phyloP scores from a whole-genome alignment of 2,329 filamentous ascomycete species.

The Cercospora berteroae region DNA sequence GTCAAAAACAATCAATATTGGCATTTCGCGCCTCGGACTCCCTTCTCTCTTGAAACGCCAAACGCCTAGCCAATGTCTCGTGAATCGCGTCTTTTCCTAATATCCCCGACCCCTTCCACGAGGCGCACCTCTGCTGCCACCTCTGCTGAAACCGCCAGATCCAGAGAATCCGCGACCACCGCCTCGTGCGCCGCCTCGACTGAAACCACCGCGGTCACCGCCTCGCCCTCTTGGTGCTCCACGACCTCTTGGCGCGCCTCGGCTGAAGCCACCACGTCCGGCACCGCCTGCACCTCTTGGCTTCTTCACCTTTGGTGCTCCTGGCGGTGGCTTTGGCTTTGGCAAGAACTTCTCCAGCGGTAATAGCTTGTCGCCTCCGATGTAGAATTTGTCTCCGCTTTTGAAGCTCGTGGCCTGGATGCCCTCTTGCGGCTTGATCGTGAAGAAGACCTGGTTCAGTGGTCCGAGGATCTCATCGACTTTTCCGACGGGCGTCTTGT shows the following conservation, averaged over 20 bases:
- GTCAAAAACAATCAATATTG: background rate
- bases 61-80: conserved; percentile 24
- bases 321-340: conserved; percentile 74
- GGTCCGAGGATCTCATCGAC: conserved; percentile 97
- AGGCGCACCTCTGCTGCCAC: conserved; percentile 29
- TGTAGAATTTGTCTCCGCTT: conserved; percentile 94
- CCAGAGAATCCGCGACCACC: conserved; percentile 19
- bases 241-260: conserved; percentile 56
- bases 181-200: conserved; percentile 17
- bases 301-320: conserved; percentile 67
- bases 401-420: conserved; percentile 96
- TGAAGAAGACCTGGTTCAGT: conserved; percentile 98
- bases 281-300: conserved; percentile 57
- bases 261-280: conserved; percentile 37
- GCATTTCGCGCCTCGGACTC: background rate
- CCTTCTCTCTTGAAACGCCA: conserved; percentile 13
- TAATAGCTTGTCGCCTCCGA: conserved; percentile 80
- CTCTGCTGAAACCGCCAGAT: conserved; percentile 20
- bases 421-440: conserved; percentile 93
- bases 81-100: conserved; percentile 18
- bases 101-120: conserved; percentile 41
- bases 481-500: conserved; percentile 87
- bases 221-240: conserved; percentile 49
- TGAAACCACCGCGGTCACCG: conserved; percentile 39
- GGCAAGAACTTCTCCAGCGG: conserved; percentile 95